Evolutionary conservation across 2,329 filamentous ascomycete genomes (phyloP), one percentile per base, ranked within the genome.

Genomic region (Zalaria sp.): DNA sequence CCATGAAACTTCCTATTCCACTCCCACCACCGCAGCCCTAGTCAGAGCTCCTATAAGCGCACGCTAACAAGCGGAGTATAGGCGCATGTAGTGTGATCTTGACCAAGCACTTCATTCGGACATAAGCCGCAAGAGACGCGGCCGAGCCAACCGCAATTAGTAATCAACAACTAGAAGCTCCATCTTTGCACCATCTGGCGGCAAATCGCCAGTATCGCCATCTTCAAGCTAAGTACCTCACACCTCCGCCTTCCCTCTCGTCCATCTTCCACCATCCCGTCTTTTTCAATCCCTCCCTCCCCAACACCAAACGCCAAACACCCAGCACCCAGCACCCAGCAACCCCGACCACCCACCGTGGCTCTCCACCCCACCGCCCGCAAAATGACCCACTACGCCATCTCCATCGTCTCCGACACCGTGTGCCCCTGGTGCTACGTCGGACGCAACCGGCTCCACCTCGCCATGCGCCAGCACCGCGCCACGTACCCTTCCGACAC

Each of bases 361-460:
- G 51, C 51, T 34, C 41, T 45, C 39, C 43, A 37, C 37, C 11
- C n/a, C 29, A 43, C 50, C 43, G 27, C 46, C 38, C 51, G 49
- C 51, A 67, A 46, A 46, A 87, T 88, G 83, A 76, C 79, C 18
- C 75, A 77, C 53, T 83, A 88, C 66, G 74, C 77, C 47, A 82
- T 93, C 61, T 76, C 80, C 45, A 75, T 86, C 55, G 77, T 87
- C 44, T 84, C 75, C n/a, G 87, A 93, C 63, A 83, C 77, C 2
- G 74, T 91, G 51, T 93, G 85, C 57, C 82, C 84, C 50, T 75
- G 67, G 53, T 70, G 86, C 69, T 91, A 87, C 59, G 68, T 93
- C 10, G 86, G 85, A 60, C 82, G 84, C 57, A 77, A 77, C 48
- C 78, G 83, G 32, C 73, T 93, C 34, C 75, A 81, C 39, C 73